These are phyloP conservation scores for Phytophthora niederhauseri DNA, from an alignment of 352 stramenopile genomes.

Conservation along the genomic window DNA sequence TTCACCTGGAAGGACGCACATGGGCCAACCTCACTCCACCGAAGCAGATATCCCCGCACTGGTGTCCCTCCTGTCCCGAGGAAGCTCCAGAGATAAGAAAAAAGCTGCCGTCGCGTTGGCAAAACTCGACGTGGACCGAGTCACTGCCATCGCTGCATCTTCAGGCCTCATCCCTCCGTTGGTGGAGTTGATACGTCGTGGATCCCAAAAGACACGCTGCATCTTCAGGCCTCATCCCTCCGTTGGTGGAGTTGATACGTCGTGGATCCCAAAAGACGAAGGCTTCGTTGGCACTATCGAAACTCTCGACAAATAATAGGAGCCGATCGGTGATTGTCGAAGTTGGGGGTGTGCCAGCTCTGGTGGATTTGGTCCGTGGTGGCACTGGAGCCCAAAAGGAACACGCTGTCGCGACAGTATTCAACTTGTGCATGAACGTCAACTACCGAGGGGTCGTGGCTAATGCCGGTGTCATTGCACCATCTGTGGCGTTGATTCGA, in stretches of 20 bases:
- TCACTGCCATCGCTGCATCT: not conserved
- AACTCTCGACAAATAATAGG: constrained; percentile 5
- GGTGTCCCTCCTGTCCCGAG: not conserved
- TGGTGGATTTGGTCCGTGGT: constrained; percentile 12
- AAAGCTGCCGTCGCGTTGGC: not conserved
- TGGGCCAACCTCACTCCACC: not conserved
- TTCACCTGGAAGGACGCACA: not conserved
- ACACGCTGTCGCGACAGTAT: constrained; percentile 6
- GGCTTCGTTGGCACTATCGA: constrained; percentile 16
- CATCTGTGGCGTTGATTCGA: constrained; percentile 16
- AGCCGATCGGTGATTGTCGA: constrained; percentile 5
- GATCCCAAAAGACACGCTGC: constrained; percentile 11
- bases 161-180: constrained; percentile 3
- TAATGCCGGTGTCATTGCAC: constrained; percentile 2
- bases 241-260: constrained; percentile 10
- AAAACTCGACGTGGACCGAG: not conserved
- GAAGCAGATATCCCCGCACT: not conserved
- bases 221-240: not conserved
- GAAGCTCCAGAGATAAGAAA: not conserved
- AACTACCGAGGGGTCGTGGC: constrained; percentile 10
- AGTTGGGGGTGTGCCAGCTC: constrained; percentile 8
- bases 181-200: constrained; percentile 4
- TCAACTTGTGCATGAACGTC: constrained; percentile 13
- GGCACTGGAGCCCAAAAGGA: constrained; percentile 15
- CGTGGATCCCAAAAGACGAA: constrained; percentile 15